Conservation (phyloP, 305 asterid species). For the Fraxinus velutina region DNA sequence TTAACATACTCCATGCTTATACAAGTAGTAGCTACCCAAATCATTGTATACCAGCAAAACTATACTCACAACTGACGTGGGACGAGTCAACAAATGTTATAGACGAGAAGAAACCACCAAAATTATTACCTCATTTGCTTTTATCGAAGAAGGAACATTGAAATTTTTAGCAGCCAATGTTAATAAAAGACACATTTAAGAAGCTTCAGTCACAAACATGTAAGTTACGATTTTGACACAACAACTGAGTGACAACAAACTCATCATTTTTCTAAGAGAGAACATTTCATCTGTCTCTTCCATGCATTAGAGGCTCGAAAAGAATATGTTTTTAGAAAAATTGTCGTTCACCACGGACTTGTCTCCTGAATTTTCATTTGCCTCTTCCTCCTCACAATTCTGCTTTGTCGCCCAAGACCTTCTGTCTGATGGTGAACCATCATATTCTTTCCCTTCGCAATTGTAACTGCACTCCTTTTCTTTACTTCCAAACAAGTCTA, state of each 20-base stretch:
- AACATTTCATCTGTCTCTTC: not conserved
- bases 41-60: not conserved
- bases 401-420: constrained; percentile 31
- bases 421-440: constrained; percentile 28
- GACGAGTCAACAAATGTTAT: not conserved
- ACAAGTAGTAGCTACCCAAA: not conserved
- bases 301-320: constrained; percentile 9
- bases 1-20: not conserved
- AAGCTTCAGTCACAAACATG: not conserved
- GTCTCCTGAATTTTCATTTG: constrained; percentile 46
- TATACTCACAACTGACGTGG: not conserved
- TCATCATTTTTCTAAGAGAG: not conserved
- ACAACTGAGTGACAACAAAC: not conserved
- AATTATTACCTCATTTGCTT: not conserved
- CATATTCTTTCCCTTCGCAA: constrained; percentile 47
- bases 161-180: not conserved
- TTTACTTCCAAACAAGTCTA: constrained; percentile 34
- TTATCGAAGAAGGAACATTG: not conserved
- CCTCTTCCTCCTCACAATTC: constrained; percentile 37
- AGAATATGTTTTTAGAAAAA: constrained; percentile 5
- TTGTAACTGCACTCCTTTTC: constrained; percentile 47
- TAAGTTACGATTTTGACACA: not conserved
- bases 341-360: constrained; percentile 51
- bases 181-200: not conserved
- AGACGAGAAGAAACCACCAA: not conserved